Conservation (phyloP, 495 filamentous ascomycete species). For the Mytilinidion resinicola region DNA sequence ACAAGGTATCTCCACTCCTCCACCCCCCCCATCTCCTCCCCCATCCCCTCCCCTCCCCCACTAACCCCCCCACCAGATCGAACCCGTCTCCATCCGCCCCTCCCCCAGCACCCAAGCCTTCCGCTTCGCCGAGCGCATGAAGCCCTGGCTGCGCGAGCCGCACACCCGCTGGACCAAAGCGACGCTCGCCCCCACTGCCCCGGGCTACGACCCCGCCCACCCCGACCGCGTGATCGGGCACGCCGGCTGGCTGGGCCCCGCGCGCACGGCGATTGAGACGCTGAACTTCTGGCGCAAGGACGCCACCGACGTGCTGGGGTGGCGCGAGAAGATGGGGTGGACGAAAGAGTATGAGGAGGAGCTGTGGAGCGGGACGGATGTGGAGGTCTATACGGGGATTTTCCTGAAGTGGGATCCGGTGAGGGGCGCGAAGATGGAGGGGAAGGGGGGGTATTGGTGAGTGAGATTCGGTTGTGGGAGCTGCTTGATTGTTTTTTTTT, state of each 20-base stretch:
- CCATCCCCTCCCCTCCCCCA: background rate
- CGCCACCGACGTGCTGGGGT: conserved; percentile 7
- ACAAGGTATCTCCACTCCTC: conserved; percentile 15
- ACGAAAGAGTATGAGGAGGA: conserved; percentile 8
- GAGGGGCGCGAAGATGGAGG: background rate
- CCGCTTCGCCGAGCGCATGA: conserved; percentile 16
- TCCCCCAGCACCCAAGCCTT: background rate
- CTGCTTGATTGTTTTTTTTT: background rate
- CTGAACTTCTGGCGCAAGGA: conserved; percentile 18
- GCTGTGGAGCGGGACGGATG: conserved; percentile 15
- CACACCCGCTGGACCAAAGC: conserved; percentile 15
- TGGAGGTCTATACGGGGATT: conserved; percentile 1
- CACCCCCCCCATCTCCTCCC: background rate
- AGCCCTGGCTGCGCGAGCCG: conserved; percentile 12
- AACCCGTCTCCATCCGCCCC: conserved; percentile 3
- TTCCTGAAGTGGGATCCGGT: conserved; percentile 9
- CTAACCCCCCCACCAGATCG: background rate
- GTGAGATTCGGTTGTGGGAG: background rate
- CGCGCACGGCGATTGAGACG: conserved; percentile 1
- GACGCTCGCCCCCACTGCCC: conserved; percentile 1
- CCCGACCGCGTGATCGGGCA: conserved; percentile 20
- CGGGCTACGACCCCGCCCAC: conserved; percentile 1
- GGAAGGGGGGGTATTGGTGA: conserved; percentile 13
- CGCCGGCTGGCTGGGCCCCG: conserved; percentile 18
- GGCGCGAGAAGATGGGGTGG: conserved; percentile 17